Evolutionary conservation across 805 yeast genomes (phyloP).

Genomic region (Candida pseudoglaebosa): DNA sequence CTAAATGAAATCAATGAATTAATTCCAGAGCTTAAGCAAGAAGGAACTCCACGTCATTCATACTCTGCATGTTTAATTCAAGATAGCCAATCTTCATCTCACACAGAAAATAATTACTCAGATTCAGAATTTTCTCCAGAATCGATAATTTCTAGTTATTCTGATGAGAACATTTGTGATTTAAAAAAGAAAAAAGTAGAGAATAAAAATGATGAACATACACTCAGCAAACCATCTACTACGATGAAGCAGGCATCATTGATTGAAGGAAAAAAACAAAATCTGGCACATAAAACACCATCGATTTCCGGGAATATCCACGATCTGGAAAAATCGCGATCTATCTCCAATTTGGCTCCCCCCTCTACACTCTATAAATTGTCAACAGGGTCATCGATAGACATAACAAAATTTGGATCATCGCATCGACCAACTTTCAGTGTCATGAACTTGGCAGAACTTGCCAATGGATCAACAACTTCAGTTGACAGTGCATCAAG

Average conservation of each 20-base stretch:
- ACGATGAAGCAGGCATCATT: no score
- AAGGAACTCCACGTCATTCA: slow-evolving; percentile 6
- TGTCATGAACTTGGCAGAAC: neutral
- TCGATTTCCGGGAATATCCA: neutral
- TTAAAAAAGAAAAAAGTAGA: neutral
- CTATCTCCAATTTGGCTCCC: slow-evolving; percentile 15
- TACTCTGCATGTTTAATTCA: slow-evolving; percentile 2
- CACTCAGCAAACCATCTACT: neutral
- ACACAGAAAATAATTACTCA: slow-evolving; percentile 14
- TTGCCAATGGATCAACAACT: slow-evolving; percentile 3
- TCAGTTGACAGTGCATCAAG: slow-evolving; percentile 2
- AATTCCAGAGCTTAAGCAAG: no score
- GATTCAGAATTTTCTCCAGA: slow-evolving; percentile 1
- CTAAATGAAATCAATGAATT: slow-evolving; percentile 8
- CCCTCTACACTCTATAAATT: slow-evolving; percentile 12
- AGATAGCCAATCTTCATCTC: slow-evolving; percentile 20
- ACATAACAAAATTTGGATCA: slow-evolving; percentile 38
- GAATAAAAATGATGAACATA: no score
- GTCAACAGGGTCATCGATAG: slow-evolving; percentile 34
- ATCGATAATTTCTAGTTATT: neutral
- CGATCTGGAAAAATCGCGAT: slow-evolving; percentile 5
- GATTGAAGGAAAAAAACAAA: no score
- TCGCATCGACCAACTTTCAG: slow-evolving; percentile 35
- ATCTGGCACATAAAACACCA: neutral
- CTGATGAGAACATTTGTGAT: neutral